A percentile compares a stretch with the other conserved stretches of the same genome.
phyloP scores from a whole-genome alignment of 2,329 filamentous ascomycete genomes.

The Monosporascus ibericus region DNA sequence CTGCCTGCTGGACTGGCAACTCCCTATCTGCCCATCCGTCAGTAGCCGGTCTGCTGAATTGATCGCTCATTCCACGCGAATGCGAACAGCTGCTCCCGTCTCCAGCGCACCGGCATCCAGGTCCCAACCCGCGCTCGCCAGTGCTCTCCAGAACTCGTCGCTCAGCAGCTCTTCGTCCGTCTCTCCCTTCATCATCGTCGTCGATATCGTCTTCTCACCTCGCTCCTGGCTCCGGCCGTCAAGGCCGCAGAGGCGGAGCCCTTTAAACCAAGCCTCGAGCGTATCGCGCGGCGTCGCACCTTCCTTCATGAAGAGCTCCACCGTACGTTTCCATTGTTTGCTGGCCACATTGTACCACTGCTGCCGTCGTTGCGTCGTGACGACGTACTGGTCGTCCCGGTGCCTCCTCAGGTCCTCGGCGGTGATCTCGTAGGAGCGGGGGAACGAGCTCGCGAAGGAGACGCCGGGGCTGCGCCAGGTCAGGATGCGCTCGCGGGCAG shows the following conservation, averaged over 20 bases:
- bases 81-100: slow-evolving; percentile 47
- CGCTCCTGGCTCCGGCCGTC: slow-evolving; percentile 28
- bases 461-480: slow-evolving; percentile 39
- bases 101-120: slow-evolving; percentile 58
- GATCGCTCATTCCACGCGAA: slow-evolving; percentile 25
- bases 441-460: slow-evolving; percentile 29
- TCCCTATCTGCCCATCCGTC: slow-evolving; percentile 20
- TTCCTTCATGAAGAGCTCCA: slow-evolving; percentile 58
- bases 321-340: slow-evolving; percentile 19
- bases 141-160: slow-evolving; percentile 39
- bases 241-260: slow-evolving; percentile 26
- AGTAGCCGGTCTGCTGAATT: no score
- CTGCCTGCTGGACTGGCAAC: neutral
- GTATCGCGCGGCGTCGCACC: slow-evolving; percentile 34
- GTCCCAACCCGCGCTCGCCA: slow-evolving; percentile 57
- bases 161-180: slow-evolving; percentile 3
- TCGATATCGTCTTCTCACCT: slow-evolving; percentile 13
- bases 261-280: slow-evolving; percentile 33
- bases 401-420: slow-evolving; percentile 43
- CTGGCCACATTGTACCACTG: no score
- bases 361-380: slow-evolving; percentile 44
- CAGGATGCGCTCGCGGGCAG: slow-evolving; percentile 61
- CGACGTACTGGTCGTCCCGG: slow-evolving; percentile 49
- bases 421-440: slow-evolving; percentile 12
- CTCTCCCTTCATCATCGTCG: neutral